A percentile compares a stretch with the other conserved stretches of the same genome.
Conservation (phyloP, 768 basidiomycete genomes). For the Leccinum rimulosum region DNA sequence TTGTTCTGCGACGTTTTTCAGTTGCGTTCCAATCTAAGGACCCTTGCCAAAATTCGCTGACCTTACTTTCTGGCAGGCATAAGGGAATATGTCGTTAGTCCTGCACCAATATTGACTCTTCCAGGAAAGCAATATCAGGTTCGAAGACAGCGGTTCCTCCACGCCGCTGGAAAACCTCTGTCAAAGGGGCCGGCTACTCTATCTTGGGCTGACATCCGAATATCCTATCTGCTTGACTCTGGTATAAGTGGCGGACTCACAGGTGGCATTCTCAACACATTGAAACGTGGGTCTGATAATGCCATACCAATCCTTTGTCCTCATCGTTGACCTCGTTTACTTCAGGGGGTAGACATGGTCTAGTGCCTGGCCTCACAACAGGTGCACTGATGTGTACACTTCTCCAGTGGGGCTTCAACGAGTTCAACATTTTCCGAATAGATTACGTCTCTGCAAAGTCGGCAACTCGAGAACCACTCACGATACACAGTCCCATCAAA, state of each 20-base stretch:
- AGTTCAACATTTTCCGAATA: slow-evolving; percentile 58
- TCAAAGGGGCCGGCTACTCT: slow-evolving; percentile 16
- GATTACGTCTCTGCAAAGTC: slow-evolving; percentile 45
- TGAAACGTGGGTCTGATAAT: slow-evolving; percentile 48
- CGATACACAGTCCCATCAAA: slow-evolving; percentile 1
- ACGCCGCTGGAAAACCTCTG: slow-evolving; percentile 22
- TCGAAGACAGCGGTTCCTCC: slow-evolving; percentile 34
- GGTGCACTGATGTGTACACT: slow-evolving; percentile 55
- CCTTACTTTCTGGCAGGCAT: slow-evolving; percentile 44
- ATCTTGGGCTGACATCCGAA: slow-evolving; percentile 54
- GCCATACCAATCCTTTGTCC: not conserved
- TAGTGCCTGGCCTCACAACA: slow-evolving; percentile 59
- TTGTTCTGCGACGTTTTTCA: slow-evolving; percentile 76
- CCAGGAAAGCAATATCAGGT: slow-evolving; percentile 46
- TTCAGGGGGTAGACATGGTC: slow-evolving; percentile 59
- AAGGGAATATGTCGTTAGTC: slow-evolving; percentile 74
- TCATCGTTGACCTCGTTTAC: slow-evolving; percentile 6
- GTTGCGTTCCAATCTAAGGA: slow-evolving; percentile 40
- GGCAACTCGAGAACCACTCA: not conserved
- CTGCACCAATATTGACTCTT: slow-evolving; percentile 48
- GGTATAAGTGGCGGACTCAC: slow-evolving; percentile 69
- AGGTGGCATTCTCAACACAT: slow-evolving; percentile 56
- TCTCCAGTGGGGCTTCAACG: slow-evolving; percentile 71
- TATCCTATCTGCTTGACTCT: slow-evolving; percentile 63
- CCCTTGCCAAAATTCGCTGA: not conserved